Percentiles rank a stretch among this genome's conserved stretches.
Conservation (phyloP, 2,329 filamentous ascomycete species). For the Botrytis aclada region DNA sequence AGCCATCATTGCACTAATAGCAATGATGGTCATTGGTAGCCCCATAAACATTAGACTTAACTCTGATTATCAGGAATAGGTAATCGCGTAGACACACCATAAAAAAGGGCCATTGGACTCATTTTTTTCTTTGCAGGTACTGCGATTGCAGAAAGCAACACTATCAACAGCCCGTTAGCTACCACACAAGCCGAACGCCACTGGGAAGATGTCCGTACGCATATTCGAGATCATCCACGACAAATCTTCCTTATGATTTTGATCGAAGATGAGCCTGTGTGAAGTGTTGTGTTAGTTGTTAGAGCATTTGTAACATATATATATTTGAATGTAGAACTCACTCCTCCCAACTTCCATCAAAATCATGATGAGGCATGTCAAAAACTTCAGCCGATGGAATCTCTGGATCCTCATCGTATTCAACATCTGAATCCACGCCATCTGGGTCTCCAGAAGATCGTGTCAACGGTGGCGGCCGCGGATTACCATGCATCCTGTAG, state of each 20-base stretch:
- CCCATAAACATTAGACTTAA: neutral
- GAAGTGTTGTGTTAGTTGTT: constrained; percentile 15
- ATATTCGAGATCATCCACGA: constrained; percentile 36
- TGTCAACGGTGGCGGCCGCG: neutral
- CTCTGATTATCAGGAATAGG: neutral
- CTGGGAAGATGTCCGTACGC: constrained; percentile 20
- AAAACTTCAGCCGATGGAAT: constrained; percentile 30
- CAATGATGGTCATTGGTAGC: neutral
- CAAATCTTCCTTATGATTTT: constrained; percentile 33
- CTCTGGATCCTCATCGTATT: constrained; percentile 4
- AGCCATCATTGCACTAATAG: neutral
- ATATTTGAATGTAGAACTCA: no score
- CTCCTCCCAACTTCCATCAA: constrained; percentile 34
- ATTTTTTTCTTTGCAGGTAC: constrained; percentile 76
- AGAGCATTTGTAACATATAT: no score
- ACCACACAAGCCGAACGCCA: neutral
- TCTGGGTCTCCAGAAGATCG: neutral
- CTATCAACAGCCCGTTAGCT: constrained; percentile 16
- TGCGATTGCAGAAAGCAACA: constrained; percentile 26
- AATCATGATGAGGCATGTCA: constrained; percentile 30
- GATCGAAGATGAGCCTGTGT: constrained; percentile 35
- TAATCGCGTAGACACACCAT: constrained; percentile 54
- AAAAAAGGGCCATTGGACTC: constrained; percentile 91
- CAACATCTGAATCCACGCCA: neutral
- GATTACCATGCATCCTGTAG: constrained; percentile 5